A percentile compares a stretch with the other conserved stretches of the same genome.
Evolutionary conservation across 2,329 filamentous ascomycete species (phyloP).

Genomic region (Aspergillus chevalieri): DNA sequence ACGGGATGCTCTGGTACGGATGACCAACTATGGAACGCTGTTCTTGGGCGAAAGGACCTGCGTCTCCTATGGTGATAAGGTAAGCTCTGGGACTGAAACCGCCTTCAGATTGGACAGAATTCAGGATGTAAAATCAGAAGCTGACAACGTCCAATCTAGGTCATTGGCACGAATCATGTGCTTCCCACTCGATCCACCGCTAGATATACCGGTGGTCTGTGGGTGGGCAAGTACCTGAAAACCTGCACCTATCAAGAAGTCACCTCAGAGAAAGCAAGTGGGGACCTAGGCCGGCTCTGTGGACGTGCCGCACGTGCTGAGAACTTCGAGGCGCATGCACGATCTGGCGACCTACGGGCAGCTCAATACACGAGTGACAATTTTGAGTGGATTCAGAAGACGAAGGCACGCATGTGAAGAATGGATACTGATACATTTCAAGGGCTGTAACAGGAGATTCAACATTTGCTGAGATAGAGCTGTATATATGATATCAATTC

Average conservation of each 20-base stretch:
- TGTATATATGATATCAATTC: too few species aligned
- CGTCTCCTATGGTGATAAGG: conserved; percentile 51
- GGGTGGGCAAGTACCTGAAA: conserved; percentile 51
- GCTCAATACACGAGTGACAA: conserved; percentile 38
- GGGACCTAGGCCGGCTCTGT: conserved; percentile 45
- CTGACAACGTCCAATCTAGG: conserved; percentile 21
- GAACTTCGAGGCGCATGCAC: conserved; percentile 49
- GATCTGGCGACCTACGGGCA: conserved; percentile 47
- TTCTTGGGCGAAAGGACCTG: conserved; percentile 50
- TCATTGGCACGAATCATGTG: conserved; percentile 52
- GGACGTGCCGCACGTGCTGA: conserved; percentile 46
- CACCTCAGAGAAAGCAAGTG: conserved; percentile 37
- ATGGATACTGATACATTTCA: too few species aligned
- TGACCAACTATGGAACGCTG: conserved; percentile 47
- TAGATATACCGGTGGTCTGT: conserved; percentile 48
- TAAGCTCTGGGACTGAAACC: conserved; percentile 11
- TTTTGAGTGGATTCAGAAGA: conserved; percentile 38
- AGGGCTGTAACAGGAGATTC: too few species aligned
- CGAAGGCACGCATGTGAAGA: not conserved
- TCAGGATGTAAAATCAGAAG: too few species aligned
- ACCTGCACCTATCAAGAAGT: conserved; percentile 53
- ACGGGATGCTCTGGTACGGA: conserved; percentile 43
- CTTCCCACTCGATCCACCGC: conserved; percentile 46
- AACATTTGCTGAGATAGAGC: too few species aligned
- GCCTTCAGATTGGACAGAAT: not conserved